Base-by-base conservation (phyloP, 108 stramenopile species). In the Discostella pseudostelligera region DNA sequence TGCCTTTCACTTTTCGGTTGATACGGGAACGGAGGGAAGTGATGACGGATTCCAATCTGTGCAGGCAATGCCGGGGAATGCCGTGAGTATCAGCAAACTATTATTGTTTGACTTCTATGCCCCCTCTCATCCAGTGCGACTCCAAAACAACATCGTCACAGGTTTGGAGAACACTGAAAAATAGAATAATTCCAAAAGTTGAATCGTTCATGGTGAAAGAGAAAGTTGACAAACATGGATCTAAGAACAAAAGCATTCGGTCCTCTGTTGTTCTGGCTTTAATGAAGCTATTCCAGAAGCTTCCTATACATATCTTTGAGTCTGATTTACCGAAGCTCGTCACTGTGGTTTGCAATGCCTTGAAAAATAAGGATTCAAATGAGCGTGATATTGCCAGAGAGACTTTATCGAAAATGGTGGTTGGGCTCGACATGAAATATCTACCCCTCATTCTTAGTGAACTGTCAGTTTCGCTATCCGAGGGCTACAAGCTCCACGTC, bases 401-500 rank as follows among this genome's bases (percentile, higher is more conserved):
- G 7, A 90, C 94, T 9, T 62, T 99, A 51, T 83, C 94, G 19
- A 87, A 90, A 66, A 92, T 97, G 67, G 88, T 84, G 7, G 65
- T 59, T 11, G 69, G 71, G 8, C 67, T 97, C 40, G 96, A 92
- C 47, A 67, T 85, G 68, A 82, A 80, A 57, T 87, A 84, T 69
- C 82, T 91, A 36, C 74, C 80, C 39, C 87, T 95, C 50, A 80
- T 96, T 26, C 51, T 95, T 13, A 78, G 84, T 53, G 91, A 96
- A 67, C 59, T 99, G 25, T 78, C 89, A 2, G 58, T 88, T 19
- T 77, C 89, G 7, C 84, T 99, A 40, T 82, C 69, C 25, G 89
- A 94, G 45, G 98, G 98, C 24, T 99, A 96, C 72, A 88, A 94
- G 65, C 86, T 95, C 25, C 90, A 93, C 65, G 92, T 94, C 11